Conservation (phyloP, 2,329 filamentous ascomycete genomes). For the Penicillium sp. region DNA sequence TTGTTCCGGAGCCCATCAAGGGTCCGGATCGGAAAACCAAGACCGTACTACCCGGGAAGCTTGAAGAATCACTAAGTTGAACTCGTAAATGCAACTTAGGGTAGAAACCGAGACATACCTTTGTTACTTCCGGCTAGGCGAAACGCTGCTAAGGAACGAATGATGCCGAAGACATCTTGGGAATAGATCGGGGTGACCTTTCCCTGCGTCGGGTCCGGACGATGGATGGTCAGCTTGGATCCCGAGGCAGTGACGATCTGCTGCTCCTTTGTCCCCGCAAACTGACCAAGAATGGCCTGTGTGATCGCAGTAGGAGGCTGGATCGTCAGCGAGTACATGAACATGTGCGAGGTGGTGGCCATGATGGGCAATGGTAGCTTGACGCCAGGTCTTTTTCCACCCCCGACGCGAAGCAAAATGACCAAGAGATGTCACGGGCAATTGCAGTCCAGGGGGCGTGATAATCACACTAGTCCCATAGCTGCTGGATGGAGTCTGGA, state of each 20-base stretch:
- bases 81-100: constrained; percentile 34
- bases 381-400: constrained; percentile 18
- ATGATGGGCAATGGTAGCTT: constrained; percentile 57
- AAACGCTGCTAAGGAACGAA: constrained; percentile 84
- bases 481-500: constrained; percentile 28
- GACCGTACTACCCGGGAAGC: constrained; percentile 58
- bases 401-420: constrained; percentile 15
- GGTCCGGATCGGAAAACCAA: constrained; percentile 34
- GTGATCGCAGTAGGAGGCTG: constrained; percentile 87
- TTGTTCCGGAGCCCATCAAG: constrained; percentile 31
- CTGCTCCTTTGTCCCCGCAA: constrained; percentile 94
- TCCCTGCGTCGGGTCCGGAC: constrained; percentile 80
- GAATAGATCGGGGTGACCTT: constrained; percentile 85
- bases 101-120: constrained; percentile 64
- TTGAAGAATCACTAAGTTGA: constrained; percentile 73
- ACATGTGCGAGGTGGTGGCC: constrained; percentile 98
- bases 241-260: constrained; percentile 94
- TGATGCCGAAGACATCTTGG: constrained; percentile 95
- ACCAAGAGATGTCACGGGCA: constrained; percentile 23
- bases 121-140: constrained; percentile 91
- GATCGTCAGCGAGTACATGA: constrained; percentile 95
- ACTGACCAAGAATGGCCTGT: constrained; percentile 91
- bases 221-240: constrained; percentile 82
- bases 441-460: constrained; percentile 31
- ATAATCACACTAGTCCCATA: constrained; percentile 41